These are phyloP conservation scores for Gossypium davidsonii DNA, from an alignment of 441 rosid species.

Conservation along the genomic window DNA sequence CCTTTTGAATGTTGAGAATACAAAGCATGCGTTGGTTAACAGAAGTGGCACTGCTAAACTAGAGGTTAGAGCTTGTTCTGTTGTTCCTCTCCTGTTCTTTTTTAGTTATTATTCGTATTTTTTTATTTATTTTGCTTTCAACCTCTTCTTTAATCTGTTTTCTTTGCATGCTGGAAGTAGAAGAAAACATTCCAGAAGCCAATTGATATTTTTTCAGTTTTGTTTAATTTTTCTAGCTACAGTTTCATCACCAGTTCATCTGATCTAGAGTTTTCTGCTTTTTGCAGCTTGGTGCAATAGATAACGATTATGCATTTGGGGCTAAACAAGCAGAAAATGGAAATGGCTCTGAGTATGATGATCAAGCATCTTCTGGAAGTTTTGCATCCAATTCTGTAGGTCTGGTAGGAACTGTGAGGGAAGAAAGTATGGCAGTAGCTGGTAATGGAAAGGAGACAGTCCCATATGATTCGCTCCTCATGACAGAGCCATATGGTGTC, in stretches of 20 bases:
- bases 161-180: conserved; percentile 6
- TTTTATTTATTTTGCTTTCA: neutral
- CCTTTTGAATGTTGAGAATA: conserved; percentile 56
- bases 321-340: conserved; percentile 53
- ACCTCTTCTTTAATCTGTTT: conserved; percentile 8
- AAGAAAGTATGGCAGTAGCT: conserved; percentile 39
- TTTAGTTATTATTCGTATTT: neutral
- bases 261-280: neutral
- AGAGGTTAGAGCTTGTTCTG: conserved; percentile 37
- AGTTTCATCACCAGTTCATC: neutral
- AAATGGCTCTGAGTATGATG: conserved; percentile 48
- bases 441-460: conserved; percentile 41
- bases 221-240: neutral
- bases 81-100: conserved; percentile 10
- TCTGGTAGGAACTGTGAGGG: conserved; percentile 31
- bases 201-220: neutral
- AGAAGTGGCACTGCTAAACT: conserved; percentile 40
- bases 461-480: conserved; percentile 51
- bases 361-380: conserved; percentile 40
- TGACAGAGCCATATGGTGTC: conserved; percentile 68
- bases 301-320: conserved; percentile 51
- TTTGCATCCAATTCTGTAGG: conserved; percentile 38
- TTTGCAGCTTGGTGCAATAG: conserved; percentile 47
- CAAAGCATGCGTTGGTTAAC: conserved; percentile 52
- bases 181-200: neutral